phyloP scores from a whole-genome alignment of 768 basidiomycete species.

The Lactarius hengduanensis region DNA sequence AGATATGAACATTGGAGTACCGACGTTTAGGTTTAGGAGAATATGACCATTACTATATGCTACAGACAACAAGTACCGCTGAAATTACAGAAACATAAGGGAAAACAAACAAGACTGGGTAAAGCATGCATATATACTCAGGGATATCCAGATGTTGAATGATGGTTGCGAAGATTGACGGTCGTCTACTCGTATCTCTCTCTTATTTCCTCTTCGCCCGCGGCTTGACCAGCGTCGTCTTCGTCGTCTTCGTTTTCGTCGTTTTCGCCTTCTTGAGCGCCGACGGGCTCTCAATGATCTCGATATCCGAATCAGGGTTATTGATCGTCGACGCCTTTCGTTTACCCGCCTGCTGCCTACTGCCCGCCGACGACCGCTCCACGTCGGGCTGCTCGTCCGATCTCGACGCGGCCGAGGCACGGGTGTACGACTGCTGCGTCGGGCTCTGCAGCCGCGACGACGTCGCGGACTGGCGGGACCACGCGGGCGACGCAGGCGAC shows the following conservation, averaged over 20 bases:
- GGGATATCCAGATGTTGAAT: not conserved
- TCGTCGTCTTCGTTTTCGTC: slow-evolving; percentile 27
- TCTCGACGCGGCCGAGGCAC: slow-evolving; percentile 38
- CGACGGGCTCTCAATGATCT: slow-evolving; percentile 33
- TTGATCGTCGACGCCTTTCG: slow-evolving; percentile 45
- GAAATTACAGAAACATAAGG: slow-evolving; percentile 9
- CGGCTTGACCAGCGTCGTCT: slow-evolving; percentile 28
- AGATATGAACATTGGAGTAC: too few species aligned
- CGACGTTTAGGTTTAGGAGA: not conserved
- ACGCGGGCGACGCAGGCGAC: slow-evolving; percentile 53
- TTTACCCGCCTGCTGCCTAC: slow-evolving; percentile 39
- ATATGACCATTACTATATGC: not conserved
- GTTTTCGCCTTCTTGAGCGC: slow-evolving; percentile 31
- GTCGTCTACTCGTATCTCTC: too few species aligned
- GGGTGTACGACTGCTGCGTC: slow-evolving; percentile 35
- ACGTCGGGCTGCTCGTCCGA: slow-evolving; percentile 41
- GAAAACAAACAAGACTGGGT: not conserved
- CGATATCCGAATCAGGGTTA: slow-evolving; percentile 33
- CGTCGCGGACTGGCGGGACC: slow-evolving; percentile 37
- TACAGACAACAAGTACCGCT: slow-evolving; percentile 11
- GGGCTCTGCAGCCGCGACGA: slow-evolving; percentile 48
- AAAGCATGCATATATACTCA: not conserved
- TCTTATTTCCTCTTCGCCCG: slow-evolving; percentile 31
- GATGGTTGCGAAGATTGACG: not conserved
- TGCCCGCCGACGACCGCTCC: slow-evolving; percentile 35